Evolutionary conservation across 345 rosid species (phyloP), one percentile per base, ranked within the genome.

Genomic region (Rhizophora apiculata): DNA sequence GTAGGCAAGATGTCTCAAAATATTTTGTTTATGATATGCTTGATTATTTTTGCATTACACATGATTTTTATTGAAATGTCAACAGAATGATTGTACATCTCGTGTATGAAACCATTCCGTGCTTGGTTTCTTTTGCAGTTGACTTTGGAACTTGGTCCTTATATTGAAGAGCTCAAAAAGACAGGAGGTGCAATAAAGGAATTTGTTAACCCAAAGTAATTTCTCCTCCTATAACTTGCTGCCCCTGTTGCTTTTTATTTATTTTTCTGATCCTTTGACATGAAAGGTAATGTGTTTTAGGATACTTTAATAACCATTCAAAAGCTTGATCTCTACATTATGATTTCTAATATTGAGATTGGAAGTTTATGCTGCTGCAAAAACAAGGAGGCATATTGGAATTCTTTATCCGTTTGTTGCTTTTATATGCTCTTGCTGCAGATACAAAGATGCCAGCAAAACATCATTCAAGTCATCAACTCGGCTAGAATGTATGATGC

Each of bases 401-500:
- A 56, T 68, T 55, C 61, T 65, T 26, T 68, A 65, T 63, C 56
- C 46, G 60, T 32, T 69, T 63, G 65, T 72, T 63, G 49, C 18
- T 24, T 32, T 71, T 62, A 0, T 67, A 16, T 6, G 46, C 79
- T 76, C 48, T 52, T 76, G 36, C 59, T 71, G 78, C 80, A 94
- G 99, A 73, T 94, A 95, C 76, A 92, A 92, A 79, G 99, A 92
- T 87, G 85, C 92, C 24, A 89, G 82, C 80, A 95, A 92, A 84
- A 84, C 97, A 70, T 78, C 87, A 60, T 90, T 93, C 60, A 90
- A 88, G 77, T 93, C 98, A 68, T 90, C 98, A 60, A 90, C 98
- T 78, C 86, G 97, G 52, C 83, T 95, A 37, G 97, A 95, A 77
- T 95, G 99, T 66, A 91, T 89, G 99, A 95, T 95, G 99, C 99